Base-by-base conservation (phyloP, 2,329 filamentous ascomycete species). In the Neurospora crassa region DNA sequence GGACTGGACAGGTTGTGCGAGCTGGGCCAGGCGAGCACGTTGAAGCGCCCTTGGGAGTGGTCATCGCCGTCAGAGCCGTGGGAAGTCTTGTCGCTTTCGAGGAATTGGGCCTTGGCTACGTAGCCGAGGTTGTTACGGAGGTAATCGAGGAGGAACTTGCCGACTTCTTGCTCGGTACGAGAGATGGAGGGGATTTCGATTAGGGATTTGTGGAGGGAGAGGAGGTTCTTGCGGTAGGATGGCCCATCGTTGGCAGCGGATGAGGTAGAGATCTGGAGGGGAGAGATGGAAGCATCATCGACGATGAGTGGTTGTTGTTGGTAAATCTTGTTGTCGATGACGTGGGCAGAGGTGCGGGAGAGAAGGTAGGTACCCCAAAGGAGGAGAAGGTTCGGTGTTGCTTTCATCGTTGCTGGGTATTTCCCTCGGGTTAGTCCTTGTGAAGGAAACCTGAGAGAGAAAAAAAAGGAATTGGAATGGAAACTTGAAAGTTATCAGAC, bases 171-270 rank as follows among this genome's bases (percentile, higher is more conserved):
- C 79, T 97, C 94, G 73, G 90, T 85, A 67, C 87, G 88, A 3
- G 87, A 89, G 73, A 93, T 86, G 0, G 93, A 97, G 68, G 91
- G 85, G 67, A 91, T 91, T 71, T 91, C 84, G 40, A 94, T 85
- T n/a, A 97, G 88, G 18, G 88, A 86, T 70, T 90, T 88, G 82
- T 97, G 94, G 14, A 97, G 86, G 20, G 86, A 85, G 63, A 97
- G 85, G 0, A 97, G 86, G 47, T 82, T 79, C 3, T 81, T 75
- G 45, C 86, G 84, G 75, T 84, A 85, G 3, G 80, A 42, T 0
- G 81, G 80, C 1, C 74, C 74, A 11, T 76, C 72, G 16, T 69
- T 16, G 68, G 40, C 45, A 5, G 1, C 12, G 3, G 47, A 53
- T 29, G 12, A 53, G 47, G 47, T 53, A 29, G 20, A 53, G 47